Conservation (phyloP, 208 protist genomes). For the Endotrypanum monterogeii region DNA sequence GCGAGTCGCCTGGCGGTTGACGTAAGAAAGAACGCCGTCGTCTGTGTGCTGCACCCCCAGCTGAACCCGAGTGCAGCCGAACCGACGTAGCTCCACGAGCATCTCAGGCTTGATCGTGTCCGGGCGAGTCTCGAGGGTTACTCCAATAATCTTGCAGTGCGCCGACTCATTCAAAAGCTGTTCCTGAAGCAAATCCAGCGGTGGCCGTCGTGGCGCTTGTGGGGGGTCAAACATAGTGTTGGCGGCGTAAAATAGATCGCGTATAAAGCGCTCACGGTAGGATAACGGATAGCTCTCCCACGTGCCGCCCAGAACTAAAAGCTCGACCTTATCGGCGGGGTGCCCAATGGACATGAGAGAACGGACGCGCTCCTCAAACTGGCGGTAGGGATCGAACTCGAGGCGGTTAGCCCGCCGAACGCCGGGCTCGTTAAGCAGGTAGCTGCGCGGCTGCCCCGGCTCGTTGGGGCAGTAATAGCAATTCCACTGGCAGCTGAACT, state of each 20-base stretch:
- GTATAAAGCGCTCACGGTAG: slow-evolving; percentile 93
- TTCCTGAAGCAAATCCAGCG: slow-evolving; percentile 79
- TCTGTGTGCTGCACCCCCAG: slow-evolving; percentile 99
- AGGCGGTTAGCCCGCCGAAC: slow-evolving; percentile 88
- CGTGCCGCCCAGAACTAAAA: slow-evolving; percentile 99
- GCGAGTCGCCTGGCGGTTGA: slow-evolving; percentile 96
- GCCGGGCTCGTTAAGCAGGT: slow-evolving; percentile 89
- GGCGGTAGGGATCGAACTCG: slow-evolving; percentile 73
- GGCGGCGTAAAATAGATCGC: slow-evolving; percentile 91
- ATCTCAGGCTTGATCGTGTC: slow-evolving; percentile 96
- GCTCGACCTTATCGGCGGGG: slow-evolving; percentile 96
- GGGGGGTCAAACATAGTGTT: slow-evolving; percentile 73
- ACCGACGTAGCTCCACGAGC: slow-evolving; percentile 90
- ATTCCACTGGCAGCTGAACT: slow-evolving; percentile 93
- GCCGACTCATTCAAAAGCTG: slow-evolving; percentile 93
- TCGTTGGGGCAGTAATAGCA: slow-evolving; percentile 95
- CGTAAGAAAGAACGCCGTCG: slow-evolving; percentile 93
- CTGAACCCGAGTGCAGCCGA: slow-evolving; percentile 97
- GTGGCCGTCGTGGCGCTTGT: slow-evolving; percentile 36
- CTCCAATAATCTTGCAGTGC: slow-evolving; percentile 96
- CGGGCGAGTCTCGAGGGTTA: slow-evolving; percentile 99
- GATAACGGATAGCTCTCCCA: slow-evolving; percentile 97
- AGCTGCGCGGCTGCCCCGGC: slow-evolving; percentile 90
- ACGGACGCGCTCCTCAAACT: slow-evolving; percentile 84
- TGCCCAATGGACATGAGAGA: slow-evolving; percentile 89